phyloP scores from a whole-genome alignment of 345 rosid species.

The Brassica nigra region DNA sequence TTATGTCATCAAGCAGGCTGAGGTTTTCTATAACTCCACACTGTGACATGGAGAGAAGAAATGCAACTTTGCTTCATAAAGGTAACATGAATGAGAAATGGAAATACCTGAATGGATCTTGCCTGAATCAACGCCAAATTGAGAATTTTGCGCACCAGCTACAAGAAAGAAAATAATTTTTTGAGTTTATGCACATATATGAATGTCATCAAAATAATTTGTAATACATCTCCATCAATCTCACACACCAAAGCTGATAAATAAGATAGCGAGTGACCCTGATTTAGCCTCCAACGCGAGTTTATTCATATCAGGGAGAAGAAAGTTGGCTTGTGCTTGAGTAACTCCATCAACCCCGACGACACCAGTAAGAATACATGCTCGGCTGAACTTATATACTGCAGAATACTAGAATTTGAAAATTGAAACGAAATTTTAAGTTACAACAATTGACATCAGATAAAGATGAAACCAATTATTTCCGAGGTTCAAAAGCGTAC shows the following conservation, averaged over 20 bases:
- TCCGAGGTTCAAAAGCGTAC: conserved; percentile 43
- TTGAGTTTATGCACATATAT: conserved; percentile 21
- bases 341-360: conserved; percentile 66
- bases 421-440: too few relatives aligned
- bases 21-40: conserved; percentile 1
- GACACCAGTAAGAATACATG: conserved; percentile 72
- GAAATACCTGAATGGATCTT: conserved; percentile 58
- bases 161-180: conserved; percentile 39
- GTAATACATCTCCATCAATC: conserved; percentile 6
- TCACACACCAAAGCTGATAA: conserved; percentile 76
- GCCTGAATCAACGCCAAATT: conserved; percentile 59
- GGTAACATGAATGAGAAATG: neutral
- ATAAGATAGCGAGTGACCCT: conserved; percentile 76
- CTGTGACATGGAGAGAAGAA: neutral
- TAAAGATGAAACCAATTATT: neutral
- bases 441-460: neutral
- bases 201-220: neutral
- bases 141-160: conserved; percentile 75
- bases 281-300: conserved; percentile 78
- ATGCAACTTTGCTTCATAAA: neutral
- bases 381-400: conserved; percentile 81
- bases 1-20: neutral
- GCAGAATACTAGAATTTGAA: conserved; percentile 76
- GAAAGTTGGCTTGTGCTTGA: conserved; percentile 71
- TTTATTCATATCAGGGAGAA: conserved; percentile 83